phyloP scores from a whole-genome alignment of 202 grass and related monocot species.

The Elaeis oleifera region DNA sequence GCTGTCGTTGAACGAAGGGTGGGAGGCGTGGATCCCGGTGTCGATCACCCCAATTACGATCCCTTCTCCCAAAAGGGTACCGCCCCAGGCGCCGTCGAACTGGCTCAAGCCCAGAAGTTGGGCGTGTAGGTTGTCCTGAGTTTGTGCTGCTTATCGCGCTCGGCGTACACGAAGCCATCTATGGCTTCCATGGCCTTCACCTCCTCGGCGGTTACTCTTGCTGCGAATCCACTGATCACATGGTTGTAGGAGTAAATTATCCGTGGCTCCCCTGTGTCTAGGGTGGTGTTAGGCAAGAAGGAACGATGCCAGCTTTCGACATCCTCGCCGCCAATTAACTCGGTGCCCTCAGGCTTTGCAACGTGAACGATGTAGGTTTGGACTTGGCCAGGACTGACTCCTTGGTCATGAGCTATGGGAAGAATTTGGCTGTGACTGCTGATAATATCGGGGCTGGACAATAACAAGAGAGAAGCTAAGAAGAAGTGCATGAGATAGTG shows the following conservation, averaged over 20 bases:
- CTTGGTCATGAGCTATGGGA: not conserved
- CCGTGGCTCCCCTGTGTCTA: not conserved
- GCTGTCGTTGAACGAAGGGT: not conserved
- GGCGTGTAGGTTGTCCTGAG: not conserved
- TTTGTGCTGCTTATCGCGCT: not conserved
- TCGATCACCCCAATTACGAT: slow-evolving; percentile 1
- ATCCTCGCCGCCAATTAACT: not conserved
- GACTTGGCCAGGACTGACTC: not conserved
- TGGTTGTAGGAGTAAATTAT: not conserved
- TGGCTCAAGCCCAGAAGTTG: not conserved
- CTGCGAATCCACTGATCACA: not conserved
- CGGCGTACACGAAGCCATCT: not conserved
- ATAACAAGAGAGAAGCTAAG: no score
- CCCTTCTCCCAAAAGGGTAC: not conserved
- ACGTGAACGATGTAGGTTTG: not conserved
- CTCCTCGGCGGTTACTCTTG: not conserved
- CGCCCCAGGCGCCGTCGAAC: not conserved
- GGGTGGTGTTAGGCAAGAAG: not conserved
- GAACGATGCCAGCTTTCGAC: not conserved
- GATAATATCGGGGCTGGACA: no score
- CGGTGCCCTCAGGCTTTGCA: not conserved
- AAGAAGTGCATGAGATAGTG: no score
- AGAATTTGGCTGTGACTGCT: not conserved
- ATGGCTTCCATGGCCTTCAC: not conserved
- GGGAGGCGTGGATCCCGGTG: not conserved